Base-by-base conservation (phyloP, 2,329 filamentous ascomycete species). In the Delphinella strobiligena region DNA sequence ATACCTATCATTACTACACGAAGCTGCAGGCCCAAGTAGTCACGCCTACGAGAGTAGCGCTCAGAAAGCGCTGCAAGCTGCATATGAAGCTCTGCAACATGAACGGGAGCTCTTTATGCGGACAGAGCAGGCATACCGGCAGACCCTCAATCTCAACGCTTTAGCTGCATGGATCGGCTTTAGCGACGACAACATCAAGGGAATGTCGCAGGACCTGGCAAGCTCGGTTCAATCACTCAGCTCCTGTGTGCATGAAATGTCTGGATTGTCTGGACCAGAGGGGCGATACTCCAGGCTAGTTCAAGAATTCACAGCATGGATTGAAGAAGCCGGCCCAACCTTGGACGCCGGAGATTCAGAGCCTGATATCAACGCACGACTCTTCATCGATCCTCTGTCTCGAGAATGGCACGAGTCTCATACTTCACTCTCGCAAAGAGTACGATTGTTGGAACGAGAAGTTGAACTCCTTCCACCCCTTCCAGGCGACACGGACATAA, bases 1-100 rank as follows among this genome's bases (percentile, higher is more conserved):
- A 17, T 77, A 81, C 50, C 62, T 82, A 5, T 75, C 79, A 36
- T 60, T 82, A 5, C 55, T 83, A 16, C 78, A 82, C 54, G 68
- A 71, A 46, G 68, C 70, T 38, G 68, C 72, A 3, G 56, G 55
- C 2, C 45, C 53, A 3, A 67, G 67, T 1, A 53, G 64, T 1
- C 50, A 53, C 3, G 60, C 67, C 39, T 82, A 77, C 74, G 67
- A 68, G 43, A 66, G 59, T 2, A 77, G 72, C 49, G 78, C 78
- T 1, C 19, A 46, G 41, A 17, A 46, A 44, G 40, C 56, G 56
- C 37, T 59, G 4, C 47, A 47, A 9, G 51, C 49, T 29, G 50
- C 54, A 7, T 55, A 49, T 32, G 46, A 64, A n/a, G 61, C 55
- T 2, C 58, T 65, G 12, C 48, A 46, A 11, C 42, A 49, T 14